Evolutionary conservation across 148 eudicot species (phyloP).

Genomic region (Beta vulgaris): DNA sequence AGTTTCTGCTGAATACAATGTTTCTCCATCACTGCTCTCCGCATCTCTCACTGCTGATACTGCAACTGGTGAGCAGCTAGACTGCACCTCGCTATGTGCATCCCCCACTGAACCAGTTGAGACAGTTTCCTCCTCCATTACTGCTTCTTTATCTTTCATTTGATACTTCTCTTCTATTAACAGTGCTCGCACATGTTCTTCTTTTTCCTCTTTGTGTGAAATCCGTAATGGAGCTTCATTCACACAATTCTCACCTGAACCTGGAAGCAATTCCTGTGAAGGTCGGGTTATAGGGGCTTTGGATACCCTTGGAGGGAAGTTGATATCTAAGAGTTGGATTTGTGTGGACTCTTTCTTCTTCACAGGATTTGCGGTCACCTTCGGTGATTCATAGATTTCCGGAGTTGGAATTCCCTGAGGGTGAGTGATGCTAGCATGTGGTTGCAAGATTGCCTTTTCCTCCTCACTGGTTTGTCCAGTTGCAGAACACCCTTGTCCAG

Average conservation of each 20-base stretch:
- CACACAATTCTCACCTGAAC: conserved; percentile 43
- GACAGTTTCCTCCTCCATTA: conserved; percentile 34
- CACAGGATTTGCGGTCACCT: conserved; percentile 51
- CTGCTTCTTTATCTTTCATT: conserved; percentile 24
- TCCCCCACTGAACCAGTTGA: conserved; percentile 74
- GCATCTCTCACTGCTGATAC: conserved; percentile 47
- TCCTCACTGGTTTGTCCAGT: conserved; percentile 35
- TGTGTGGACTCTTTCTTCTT: conserved; percentile 43
- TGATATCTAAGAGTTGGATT: conserved; percentile 71
- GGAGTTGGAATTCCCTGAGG: conserved; percentile 82
- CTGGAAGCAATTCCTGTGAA: conserved; percentile 27
- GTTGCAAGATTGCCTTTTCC: conserved; percentile 32
- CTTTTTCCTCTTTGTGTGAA: conserved; percentile 30
- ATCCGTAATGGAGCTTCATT: conserved; percentile 30
- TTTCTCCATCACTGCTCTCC: conserved; percentile 81
- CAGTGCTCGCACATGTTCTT: too few species aligned
- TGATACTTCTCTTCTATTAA: conserved; percentile 11
- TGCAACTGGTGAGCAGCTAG: conserved; percentile 57
- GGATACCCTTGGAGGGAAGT: conserved; percentile 65
- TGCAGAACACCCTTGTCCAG: conserved; percentile 40
- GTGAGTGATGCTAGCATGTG: conserved; percentile 35
- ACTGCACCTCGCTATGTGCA: conserved; percentile 61
- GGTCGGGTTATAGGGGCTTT: conserved; percentile 30
- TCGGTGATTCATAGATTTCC: conserved; percentile 75
- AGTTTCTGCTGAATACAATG: conserved; percentile 96